These are phyloP conservation scores for Nevesoporus exiguus DNA, from an alignment of 768 basidiomycete species.

Conservation along the genomic window DNA sequence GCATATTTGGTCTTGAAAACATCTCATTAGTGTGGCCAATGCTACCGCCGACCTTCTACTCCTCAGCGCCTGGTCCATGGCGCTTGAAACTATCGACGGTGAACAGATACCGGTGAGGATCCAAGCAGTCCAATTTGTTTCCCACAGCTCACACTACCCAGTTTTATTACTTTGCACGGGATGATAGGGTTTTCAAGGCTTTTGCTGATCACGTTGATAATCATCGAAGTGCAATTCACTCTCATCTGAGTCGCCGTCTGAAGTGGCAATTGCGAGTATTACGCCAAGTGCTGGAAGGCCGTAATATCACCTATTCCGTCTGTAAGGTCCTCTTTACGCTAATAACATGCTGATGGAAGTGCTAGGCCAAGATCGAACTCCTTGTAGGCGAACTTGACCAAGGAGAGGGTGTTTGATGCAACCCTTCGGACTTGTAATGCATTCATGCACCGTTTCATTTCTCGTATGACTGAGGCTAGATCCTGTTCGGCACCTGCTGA, in stretches of 20 bases:
- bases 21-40: constrained; percentile 67
- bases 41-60: constrained; percentile 82
- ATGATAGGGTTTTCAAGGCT: constrained; percentile 78
- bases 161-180: constrained; percentile 93
- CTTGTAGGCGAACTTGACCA: constrained; percentile 63
- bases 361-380: constrained; percentile 61
- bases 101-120: constrained; percentile 68
- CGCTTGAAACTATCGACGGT: constrained; percentile 52
- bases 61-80: constrained; percentile 77
- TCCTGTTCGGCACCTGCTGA: neutral
- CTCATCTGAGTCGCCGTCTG: constrained; percentile 50
- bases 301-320: constrained; percentile 64
- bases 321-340: constrained; percentile 21
- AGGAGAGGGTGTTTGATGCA: constrained; percentile 46
- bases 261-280: constrained; percentile 71
- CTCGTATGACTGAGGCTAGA: neutral
- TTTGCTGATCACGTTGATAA: constrained; percentile 44
- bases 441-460: neutral
- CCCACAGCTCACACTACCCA: constrained; percentile 3
- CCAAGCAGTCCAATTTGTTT: neutral
- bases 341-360: constrained; percentile 5
- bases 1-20: neutral
- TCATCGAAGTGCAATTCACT: constrained; percentile 46
- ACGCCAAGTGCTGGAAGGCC: constrained; percentile 60
- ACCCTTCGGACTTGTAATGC: constrained; percentile 1